Base-by-base conservation (phyloP, 306 rosid genomes). In the Elaeagnus macrophylla region DNA sequence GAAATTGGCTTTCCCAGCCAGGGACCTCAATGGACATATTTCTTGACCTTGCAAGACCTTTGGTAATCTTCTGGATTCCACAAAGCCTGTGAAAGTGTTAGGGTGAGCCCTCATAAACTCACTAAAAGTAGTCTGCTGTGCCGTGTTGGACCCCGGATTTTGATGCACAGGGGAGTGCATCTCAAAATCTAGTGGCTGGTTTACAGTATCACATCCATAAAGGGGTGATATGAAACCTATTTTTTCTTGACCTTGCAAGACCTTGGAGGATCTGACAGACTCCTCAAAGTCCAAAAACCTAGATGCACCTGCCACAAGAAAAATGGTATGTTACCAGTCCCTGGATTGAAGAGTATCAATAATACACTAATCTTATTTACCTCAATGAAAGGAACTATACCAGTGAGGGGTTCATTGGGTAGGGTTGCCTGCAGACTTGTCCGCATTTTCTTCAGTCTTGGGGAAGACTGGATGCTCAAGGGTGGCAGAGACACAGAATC, bases 201-300 rank as follows among this genome's bases (percentile, higher is more conserved):
- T 81, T 62, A 77, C 74, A 54, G 83, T 73, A 75, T 83, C 91
- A 81, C 81, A 47, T 67, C 95, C 90, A 63, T 77, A 83, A 66
- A 66, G 64, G 68, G 84, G 82, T 72, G 94, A 79, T 81, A 76
- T 61, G 68, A 83, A 77, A 86, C 95, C 76, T 70, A 88, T 54
- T 68, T 90, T 90, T 90, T 90, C 97, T 90, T 90, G 97, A 90
- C 97, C 97, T 90, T 90, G 97, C 97, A 90, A 90, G 97, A 90
- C 97, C 97, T 90, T 90, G 75, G 97, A 79, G 78, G 95, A 81
- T 78, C 84, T 83, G 63, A 83, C 53, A 39, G 94, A 83, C 80
- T 79, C 91, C 74, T 86, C 88, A 62, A 77, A 90, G 95, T 83
- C 95, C 91, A 81, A 61, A 77, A 81, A 74, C 64, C 86, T 86